These are phyloP conservation scores for Apiospora malaysiana DNA, from an alignment of 2,329 filamentous ascomycete species.

Conservation along the genomic window DNA sequence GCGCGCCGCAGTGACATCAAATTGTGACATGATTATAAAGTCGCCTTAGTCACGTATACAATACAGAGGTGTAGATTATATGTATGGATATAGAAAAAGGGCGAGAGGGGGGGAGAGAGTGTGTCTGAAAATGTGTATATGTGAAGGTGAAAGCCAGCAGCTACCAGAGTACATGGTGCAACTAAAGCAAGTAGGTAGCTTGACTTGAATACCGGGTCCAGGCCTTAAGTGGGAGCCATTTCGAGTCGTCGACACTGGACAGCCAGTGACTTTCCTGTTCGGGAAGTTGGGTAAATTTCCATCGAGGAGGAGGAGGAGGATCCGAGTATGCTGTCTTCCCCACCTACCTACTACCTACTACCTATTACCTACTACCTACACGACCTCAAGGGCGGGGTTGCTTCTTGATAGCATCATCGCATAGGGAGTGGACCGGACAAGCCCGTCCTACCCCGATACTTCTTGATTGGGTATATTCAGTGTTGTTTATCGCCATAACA, in stretches of 20 bases:
- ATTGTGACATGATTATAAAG: constrained; percentile 34
- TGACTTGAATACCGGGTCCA: not conserved
- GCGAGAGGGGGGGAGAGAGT: not conserved
- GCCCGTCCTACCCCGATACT: not conserved
- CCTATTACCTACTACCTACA: no score
- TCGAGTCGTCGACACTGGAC: not conserved
- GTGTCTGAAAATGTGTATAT: not conserved
- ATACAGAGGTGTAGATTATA: not conserved
- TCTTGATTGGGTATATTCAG: not conserved
- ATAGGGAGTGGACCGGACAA: not conserved
- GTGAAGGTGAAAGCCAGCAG: not conserved
- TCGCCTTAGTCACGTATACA: not conserved
- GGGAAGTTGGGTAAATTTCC: not conserved
- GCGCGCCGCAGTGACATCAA: constrained; percentile 63
- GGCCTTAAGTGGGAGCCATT: not conserved
- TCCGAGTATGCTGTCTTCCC: constrained; percentile 1
- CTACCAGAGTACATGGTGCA: not conserved
- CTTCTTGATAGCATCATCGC: not conserved
- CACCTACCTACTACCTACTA: not conserved
- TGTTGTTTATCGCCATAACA: no score
- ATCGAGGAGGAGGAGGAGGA: not conserved
- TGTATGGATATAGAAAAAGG: not conserved
- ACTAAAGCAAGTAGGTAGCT: not conserved
- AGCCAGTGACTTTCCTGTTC: not conserved
- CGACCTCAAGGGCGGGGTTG: not conserved